phyloP scores from a whole-genome alignment of 2,329 filamentous ascomycete species.

The Fusarium pseudograminearum region DNA sequence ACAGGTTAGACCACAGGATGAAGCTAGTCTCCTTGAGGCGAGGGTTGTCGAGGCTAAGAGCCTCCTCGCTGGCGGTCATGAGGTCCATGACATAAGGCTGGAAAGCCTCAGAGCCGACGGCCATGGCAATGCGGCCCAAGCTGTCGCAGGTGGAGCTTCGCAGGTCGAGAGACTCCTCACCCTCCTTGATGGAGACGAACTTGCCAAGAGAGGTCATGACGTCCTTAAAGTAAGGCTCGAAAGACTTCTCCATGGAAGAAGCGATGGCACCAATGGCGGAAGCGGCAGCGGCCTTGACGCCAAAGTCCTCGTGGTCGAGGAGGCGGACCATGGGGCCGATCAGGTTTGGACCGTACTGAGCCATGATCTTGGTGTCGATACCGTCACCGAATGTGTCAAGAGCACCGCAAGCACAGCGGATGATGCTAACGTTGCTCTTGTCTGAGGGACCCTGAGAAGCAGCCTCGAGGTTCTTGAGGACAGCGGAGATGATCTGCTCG shows the following conservation, averaged over 20 bases:
- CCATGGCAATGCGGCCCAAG: constrained; percentile 90
- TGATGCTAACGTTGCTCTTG: constrained; percentile 84
- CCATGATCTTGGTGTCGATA: constrained; percentile 80
- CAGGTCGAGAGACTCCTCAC: constrained; percentile 88
- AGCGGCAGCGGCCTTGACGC: constrained; percentile 89
- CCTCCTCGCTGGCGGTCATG: constrained; percentile 93
- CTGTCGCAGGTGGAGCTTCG: constrained; percentile 91
- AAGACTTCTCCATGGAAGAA: constrained; percentile 82
- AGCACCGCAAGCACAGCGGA: constrained; percentile 89
- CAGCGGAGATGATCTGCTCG: constrained; percentile 81
- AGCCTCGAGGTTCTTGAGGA: constrained; percentile 89
- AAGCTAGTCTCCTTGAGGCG: constrained; percentile 96
- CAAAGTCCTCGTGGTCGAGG: constrained; percentile 85
- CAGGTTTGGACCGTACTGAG: constrained; percentile 83
- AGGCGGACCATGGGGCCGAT: constrained; percentile 87
- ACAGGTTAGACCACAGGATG: constrained; percentile 94
- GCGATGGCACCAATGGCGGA: constrained; percentile 93
- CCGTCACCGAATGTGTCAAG: constrained; percentile 93
- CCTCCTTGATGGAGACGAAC: constrained; percentile 88
- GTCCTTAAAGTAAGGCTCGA: constrained; percentile 90
- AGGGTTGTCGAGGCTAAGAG: constrained; percentile 87
- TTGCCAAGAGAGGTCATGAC: constrained; percentile 90
- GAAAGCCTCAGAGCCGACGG: constrained; percentile 88
- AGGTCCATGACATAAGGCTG: constrained; percentile 90
- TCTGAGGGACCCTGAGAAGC: constrained; percentile 76